Evolutionary conservation across 2,329 filamentous ascomycete species (phyloP).

Genomic region (Talaromyces sp.): DNA sequence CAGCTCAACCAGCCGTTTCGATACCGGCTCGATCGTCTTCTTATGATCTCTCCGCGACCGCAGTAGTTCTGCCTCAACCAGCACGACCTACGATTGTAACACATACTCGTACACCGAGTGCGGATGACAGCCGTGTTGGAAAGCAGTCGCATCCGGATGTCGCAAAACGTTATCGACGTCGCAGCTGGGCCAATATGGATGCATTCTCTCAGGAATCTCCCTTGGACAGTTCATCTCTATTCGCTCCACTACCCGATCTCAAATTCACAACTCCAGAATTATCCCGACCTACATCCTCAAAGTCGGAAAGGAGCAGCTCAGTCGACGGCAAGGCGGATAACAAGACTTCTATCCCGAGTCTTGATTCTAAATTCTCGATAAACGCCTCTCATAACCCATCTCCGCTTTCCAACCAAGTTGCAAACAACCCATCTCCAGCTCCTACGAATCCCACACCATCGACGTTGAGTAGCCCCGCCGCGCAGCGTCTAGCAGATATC

Average conservation of each 20-base stretch:
- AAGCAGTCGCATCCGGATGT: conserved; percentile 58
- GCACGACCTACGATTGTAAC: conserved; percentile 37
- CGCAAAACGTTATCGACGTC: conserved; percentile 71
- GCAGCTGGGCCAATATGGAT: conserved; percentile 72
- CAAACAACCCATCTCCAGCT: conserved; percentile 51
- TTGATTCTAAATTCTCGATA: conserved; percentile 27
- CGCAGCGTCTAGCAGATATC: conserved; percentile 80
- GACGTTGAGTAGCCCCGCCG: conserved; percentile 62
- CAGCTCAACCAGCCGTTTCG: conserved; percentile 20
- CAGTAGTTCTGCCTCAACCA: conserved; percentile 31
- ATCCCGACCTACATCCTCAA: conserved; percentile 34
- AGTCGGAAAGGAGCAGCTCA: conserved; percentile 52
- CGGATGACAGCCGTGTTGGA: conserved; percentile 63
- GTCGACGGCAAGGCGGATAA: conserved; percentile 52
- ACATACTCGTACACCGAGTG: conserved; percentile 58
- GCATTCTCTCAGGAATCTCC: conserved; percentile 34
- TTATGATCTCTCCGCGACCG: conserved; percentile 43
- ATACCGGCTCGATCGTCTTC: conserved; percentile 17
- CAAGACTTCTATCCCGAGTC: conserved; percentile 35
- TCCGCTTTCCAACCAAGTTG: conserved; percentile 68
- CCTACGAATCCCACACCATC: not conserved
- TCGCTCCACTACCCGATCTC: conserved; percentile 34
- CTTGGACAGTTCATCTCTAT: conserved; percentile 31
- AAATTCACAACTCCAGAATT: conserved; percentile 28
- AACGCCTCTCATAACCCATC: conserved; percentile 51